A percentile compares a stretch with the other conserved stretches of the same genome.
phyloP scores from a whole-genome alignment of 2,329 filamentous ascomycete genomes.

The Alternaria hordeiaustralica region DNA sequence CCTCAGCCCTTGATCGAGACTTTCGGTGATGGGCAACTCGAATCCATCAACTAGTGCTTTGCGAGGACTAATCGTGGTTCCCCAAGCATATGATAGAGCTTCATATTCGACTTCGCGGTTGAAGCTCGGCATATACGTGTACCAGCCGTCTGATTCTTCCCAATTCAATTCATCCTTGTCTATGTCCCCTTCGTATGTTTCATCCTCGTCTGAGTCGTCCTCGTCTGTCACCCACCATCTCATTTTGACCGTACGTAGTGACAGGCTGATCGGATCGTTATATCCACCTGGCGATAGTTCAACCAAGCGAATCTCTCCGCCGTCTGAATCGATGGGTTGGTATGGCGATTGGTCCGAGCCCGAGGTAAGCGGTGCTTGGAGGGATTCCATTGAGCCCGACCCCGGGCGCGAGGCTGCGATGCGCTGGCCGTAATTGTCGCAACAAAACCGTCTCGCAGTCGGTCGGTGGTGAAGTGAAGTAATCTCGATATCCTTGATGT shows the following conservation, averaged over 20 bases:
- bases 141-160: no score
- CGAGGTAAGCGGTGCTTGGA: not conserved
- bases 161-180: no score
- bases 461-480: no score
- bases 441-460: no score
- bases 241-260: not conserved
- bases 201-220: no score
- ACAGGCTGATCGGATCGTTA: not conserved
- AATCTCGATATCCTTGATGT: no score
- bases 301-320: not conserved
- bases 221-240: no score
- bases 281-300: not conserved
- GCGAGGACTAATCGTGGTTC: not conserved
- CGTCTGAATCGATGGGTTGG: not conserved
- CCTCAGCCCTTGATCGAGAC: not conserved
- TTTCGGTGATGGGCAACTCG: accelerated
- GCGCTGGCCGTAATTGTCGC: no score
- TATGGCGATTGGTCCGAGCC: not conserved
- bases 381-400: not conserved
- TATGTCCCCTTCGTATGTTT: no score
- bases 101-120: no score
- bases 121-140: no score
- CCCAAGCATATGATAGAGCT: not conserved
- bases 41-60: not conserved
- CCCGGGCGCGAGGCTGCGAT: no score